These are phyloP conservation scores for Bathelium albidoporum DNA, from an alignment of 495 filamentous ascomycete species.

Conservation along the genomic window DNA sequence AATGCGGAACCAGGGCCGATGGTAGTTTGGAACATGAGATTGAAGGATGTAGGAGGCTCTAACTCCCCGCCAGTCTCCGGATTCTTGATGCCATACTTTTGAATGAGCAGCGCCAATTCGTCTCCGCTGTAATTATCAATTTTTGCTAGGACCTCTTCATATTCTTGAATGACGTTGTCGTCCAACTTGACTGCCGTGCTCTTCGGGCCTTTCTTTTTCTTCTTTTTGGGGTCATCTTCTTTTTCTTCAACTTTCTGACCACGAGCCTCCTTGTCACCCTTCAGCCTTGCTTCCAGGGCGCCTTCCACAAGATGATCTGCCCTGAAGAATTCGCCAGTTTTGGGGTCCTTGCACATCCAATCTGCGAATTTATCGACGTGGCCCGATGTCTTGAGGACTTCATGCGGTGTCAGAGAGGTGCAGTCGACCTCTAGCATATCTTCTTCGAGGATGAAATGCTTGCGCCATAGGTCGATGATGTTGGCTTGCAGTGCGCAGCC, in stretches of 20 bases:
- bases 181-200: constrained; percentile 55
- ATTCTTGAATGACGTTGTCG: constrained; percentile 53
- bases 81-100: constrained; percentile 56
- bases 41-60: constrained; percentile 56
- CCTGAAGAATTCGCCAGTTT: constrained; percentile 91
- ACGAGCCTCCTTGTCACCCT: constrained; percentile 43
- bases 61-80: constrained; percentile 50
- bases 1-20: constrained; percentile 58
- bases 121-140: constrained; percentile 59
- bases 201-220: constrained; percentile 43
- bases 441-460: constrained; percentile 43
- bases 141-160: constrained; percentile 59
- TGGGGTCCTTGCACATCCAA: constrained; percentile 99
- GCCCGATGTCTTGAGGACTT: constrained; percentile 89
- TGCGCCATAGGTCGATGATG: constrained; percentile 83
- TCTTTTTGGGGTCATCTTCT: constrained; percentile 42
- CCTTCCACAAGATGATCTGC: constrained; percentile 95
- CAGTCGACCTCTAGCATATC: constrained; percentile 40
- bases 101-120: constrained; percentile 57
- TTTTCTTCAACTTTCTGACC: constrained; percentile 48
- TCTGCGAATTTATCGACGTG: constrained; percentile 98
- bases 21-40: constrained; percentile 65
- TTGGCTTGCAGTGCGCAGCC: constrained; percentile 47
- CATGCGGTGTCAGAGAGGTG: constrained; percentile 51
- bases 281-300: constrained; percentile 71